Conservation (phyloP, 257 asterid genomes). For the Scutellaria minor region DNA sequence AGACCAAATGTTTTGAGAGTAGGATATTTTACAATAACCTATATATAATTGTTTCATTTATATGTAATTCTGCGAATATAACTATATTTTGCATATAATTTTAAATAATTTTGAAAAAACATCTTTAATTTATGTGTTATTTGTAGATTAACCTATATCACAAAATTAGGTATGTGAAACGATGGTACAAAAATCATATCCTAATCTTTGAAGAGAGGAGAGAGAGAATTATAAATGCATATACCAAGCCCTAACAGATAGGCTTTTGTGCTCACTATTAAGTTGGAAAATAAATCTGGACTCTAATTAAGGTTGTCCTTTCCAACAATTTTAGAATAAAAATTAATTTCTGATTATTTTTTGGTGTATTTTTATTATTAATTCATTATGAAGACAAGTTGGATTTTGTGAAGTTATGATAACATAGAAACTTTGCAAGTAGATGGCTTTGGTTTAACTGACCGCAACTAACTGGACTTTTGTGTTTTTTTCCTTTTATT, state of each 20-base stretch:
- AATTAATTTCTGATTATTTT: conserved; percentile 5
- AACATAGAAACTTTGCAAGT: conserved; percentile 43
- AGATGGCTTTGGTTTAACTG: conserved; percentile 67
- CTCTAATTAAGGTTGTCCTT: conserved; percentile 29
- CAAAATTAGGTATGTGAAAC: too few species aligned
- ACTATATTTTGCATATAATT: too few species aligned
- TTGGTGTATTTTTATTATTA: conserved; percentile 18
- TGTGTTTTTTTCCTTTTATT: conserved; percentile 18
- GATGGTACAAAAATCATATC: too few species aligned
- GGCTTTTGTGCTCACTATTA: conserved; percentile 37
- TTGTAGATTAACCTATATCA: too few species aligned
- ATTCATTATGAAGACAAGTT: conserved; percentile 35
- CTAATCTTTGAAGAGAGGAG: too few species aligned
- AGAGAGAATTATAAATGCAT: conserved; percentile 44
- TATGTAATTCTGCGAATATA: too few species aligned
- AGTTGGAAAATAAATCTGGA: conserved; percentile 47
- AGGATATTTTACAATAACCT: too few species aligned
- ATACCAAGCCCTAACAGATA: conserved; percentile 41
- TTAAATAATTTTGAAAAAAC: too few species aligned
- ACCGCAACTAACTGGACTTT: conserved; percentile 62
- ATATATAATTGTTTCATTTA: too few species aligned
- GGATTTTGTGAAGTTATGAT: conserved; percentile 40
- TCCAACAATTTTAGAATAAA: not conserved
- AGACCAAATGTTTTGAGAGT: too few species aligned
- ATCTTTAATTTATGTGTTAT: too few species aligned